Percentiles rank a stretch among this genome's conserved stretches.
Evolutionary conservation across 192 early-diverging fungal genomes (phyloP).

Genomic region (Rhizophagus sp.): DNA sequence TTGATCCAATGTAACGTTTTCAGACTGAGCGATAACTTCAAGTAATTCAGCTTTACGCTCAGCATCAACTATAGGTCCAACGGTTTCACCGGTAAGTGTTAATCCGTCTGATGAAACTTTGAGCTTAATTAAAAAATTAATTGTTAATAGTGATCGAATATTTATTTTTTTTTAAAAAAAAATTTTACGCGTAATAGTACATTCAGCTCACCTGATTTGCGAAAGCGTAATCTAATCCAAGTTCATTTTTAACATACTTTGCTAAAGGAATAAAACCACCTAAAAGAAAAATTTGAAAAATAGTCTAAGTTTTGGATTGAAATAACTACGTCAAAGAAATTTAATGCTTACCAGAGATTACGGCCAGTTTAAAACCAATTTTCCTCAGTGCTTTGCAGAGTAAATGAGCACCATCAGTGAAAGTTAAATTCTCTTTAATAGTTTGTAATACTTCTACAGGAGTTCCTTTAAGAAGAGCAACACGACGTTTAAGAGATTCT

Average conservation of each 20-base stretch:
- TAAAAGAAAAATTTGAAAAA: conserved; percentile 20
- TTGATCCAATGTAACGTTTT: conserved; percentile 82
- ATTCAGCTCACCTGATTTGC: conserved; percentile 73
- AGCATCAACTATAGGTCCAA: conserved; percentile 90
- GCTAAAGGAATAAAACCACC: conserved; percentile 96
- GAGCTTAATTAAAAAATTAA: conserved; percentile 50
- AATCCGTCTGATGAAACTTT: conserved; percentile 83
- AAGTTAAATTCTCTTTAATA: conserved; percentile 74
- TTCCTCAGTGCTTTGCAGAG: conserved; percentile 87
- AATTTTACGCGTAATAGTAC: neutral
- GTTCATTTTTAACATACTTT: conserved; percentile 82
- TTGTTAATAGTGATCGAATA: neutral
- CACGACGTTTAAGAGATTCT: conserved; percentile 86
- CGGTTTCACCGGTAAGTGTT: conserved; percentile 81
- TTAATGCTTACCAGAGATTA: conserved; percentile 73
- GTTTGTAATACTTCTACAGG: conserved; percentile 77
- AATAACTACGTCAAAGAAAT: neutral
- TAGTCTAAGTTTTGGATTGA: too few relatives aligned
- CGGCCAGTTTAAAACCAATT: conserved; percentile 93
- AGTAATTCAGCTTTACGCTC: conserved; percentile 92
- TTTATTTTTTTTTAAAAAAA: neutral
- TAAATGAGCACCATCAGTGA: conserved; percentile 90
- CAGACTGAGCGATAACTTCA: conserved; percentile 94
- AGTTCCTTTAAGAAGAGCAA: conserved; percentile 85
- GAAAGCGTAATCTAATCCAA: conserved; percentile 97